A percentile compares a stretch with the other conserved stretches of the same genome.
phyloP scores from a whole-genome alignment of 495 filamentous ascomycete genomes.

The Penicillium canariense region DNA sequence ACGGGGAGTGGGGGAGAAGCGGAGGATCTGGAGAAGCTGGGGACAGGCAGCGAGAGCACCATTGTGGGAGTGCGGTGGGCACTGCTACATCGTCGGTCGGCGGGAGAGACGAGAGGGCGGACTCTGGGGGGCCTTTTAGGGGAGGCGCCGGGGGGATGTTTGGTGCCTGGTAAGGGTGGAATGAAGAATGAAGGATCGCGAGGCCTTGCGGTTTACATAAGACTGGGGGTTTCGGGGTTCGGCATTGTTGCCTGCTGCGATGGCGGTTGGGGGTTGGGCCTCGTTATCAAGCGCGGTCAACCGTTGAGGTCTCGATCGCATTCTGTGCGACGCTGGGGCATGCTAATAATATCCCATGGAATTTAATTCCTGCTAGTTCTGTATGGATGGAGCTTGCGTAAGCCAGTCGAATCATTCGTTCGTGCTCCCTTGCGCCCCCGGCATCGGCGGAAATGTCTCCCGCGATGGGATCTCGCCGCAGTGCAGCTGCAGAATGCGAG shows the following conservation, averaged over 20 bases:
- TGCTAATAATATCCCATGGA: background rate
- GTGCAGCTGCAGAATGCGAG: background rate
- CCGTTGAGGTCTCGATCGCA: background rate
- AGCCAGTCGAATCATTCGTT: background rate
- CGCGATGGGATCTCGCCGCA: background rate
- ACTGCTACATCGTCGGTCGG: slow-evolving; percentile 35
- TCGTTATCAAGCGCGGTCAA: too few species aligned
- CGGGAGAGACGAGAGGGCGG: background rate
- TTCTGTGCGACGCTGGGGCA: background rate
- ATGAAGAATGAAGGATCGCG: slow-evolving; percentile 11
- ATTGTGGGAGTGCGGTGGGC: slow-evolving; percentile 25
- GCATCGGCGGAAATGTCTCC: background rate
- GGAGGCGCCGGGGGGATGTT: background rate
- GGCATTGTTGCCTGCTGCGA: slow-evolving; percentile 1
- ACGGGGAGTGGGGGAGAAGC: slow-evolving; percentile 32
- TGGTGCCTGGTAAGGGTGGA: background rate
- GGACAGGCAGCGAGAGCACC: slow-evolving; percentile 45
- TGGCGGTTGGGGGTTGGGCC: background rate
- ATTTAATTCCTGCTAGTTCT: too few species aligned
- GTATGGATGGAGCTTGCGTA: too few species aligned
- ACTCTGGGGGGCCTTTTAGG: background rate
- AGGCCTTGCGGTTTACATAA: slow-evolving; percentile 14
- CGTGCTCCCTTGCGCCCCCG: background rate
- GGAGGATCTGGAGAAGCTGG: slow-evolving; percentile 39
- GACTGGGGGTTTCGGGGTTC: background rate